Evolutionary conservation across 768 basidiomycete species (phyloP), one percentile per base, ranked within the genome.

Genomic region (Calvatia gigantea): DNA sequence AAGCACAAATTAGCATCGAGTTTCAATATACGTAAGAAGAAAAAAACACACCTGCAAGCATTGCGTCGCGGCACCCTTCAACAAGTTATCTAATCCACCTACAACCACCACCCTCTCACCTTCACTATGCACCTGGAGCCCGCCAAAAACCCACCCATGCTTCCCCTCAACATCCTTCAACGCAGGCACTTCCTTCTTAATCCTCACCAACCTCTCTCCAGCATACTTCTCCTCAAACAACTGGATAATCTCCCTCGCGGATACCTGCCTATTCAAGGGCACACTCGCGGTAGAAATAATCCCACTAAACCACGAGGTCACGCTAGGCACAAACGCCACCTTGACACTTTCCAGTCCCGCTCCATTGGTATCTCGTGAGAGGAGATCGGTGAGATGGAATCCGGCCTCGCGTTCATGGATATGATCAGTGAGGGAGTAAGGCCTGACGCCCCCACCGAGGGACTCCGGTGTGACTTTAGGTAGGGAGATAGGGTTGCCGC

Each of bases 11-110:
- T 27, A 47, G 27, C 28, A 39, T 19, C 31, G 46, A 5, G 9
- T 19, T 31, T 15, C 14, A 51, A 23, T n/a, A 55, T 8, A 7
- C 19, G 43, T 55, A 25, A 51, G 35, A 39, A 42, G 29, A 27
- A 5, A 53, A 28, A 11, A 35, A 72, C 85, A 17, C 48, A 93
- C 91, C 80, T 96, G 94, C 59, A 99, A 67, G 69, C 96, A 98
- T 70, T 99, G 97, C n/a, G 96, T 98, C 15, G 97, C 97, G 47
- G 97, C 97, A 6, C 97, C 97, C 70, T 99, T 99, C 59, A 99
- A 77, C 54, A 99, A 73, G 73, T 99, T 99, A 67, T 99, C 97
- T 64, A 99, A 72, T 0, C 94, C 94, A 46, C 93, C 96, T 21
- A 96, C 93, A n/a, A 98, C 82, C 19, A 98, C 97, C 9, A 91